Conservation (phyloP, 208 protist genomes). For the Trypanosoma conorhini region DNA sequence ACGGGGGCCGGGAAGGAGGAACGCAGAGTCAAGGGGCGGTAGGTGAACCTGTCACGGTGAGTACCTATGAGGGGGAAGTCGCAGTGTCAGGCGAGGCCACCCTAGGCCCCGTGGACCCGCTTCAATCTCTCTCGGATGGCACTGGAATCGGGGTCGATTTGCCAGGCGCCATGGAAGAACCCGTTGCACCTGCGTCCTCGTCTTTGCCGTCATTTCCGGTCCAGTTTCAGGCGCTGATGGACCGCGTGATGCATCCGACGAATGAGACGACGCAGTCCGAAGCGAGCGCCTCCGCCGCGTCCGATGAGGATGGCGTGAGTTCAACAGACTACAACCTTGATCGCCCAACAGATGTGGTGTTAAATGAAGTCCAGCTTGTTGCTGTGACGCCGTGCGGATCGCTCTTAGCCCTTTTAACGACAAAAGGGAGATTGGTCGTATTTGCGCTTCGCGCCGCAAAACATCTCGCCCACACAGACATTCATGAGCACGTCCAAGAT, state of each 20-base stretch:
- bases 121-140: background rate
- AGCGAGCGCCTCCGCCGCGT: background rate
- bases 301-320: constrained; percentile 18
- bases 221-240: constrained; percentile 5
- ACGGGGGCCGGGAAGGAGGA: background rate
- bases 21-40: background rate
- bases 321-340: constrained; percentile 46
- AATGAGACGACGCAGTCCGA: background rate
- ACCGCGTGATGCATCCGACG: background rate
- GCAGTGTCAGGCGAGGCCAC: background rate
- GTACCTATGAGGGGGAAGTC: constrained; percentile 5
- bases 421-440: constrained; percentile 59
- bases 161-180: background rate
- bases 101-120: background rate
- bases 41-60: constrained; percentile 7
- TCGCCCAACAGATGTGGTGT: constrained; percentile 41
- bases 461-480: background rate
- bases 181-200: background rate
- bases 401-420: constrained; percentile 69
- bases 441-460: constrained; percentile 35
- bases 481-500: background rate
- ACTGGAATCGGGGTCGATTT: constrained; percentile 4
- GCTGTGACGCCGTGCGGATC: constrained; percentile 51
- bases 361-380: constrained; percentile 73
- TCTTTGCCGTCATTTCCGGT: background rate